Evolutionary conservation across 176 grass and related monocot genomes (phyloP), one percentile per base, ranked within the genome.

Genomic region (Paspalum vaginatum): DNA sequence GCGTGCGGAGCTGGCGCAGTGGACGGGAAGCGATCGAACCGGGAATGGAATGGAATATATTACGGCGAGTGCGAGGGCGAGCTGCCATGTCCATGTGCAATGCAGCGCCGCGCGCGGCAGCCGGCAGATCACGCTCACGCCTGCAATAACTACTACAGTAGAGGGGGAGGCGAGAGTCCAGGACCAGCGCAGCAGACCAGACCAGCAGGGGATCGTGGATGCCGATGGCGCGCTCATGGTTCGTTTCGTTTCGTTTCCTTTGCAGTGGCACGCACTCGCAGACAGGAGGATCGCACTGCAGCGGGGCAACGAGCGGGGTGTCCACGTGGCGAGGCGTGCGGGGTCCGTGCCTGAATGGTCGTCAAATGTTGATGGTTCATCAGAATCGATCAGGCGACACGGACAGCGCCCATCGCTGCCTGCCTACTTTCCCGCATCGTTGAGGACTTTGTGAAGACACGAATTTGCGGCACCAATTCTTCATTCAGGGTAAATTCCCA

Each of bases 21-120:
- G 61, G 27, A 71, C 59, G 79, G 72, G 11, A 38, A 10, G 15
- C 42, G 12, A 10, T 10, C 42, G 12, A 13, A 3, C 51, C 17
- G 18, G 7, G 57, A 24, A 67, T 32, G 41, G 61, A 65, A 72
- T 72, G 54, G 76, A 87, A 89, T 81, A 89, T 85, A 85, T 85
- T 85, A 85, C 45, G 42, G 24, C 45, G 77, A 53, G 42, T 12
- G 44, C 2, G 68, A 6, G 9, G 42, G 24, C 45, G 77, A 53
- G 42, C 32, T 6, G 44, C 2, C 25, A 6, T 5, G 62, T 18
- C 47, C 79, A 70, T 71, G 85, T 70, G 73, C 72, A 48, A 44
- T 1, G 68, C 79, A 50, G 65, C 61, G 84, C 42, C 16, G 61
- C 16, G 52, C 61, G 6, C 76, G 61, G 60, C 60, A 53, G 77